A percentile compares a stretch with the other conserved stretches of the same genome.
phyloP scores from a whole-genome alignment of 768 basidiomycete genomes.

The Leccinum pellstonianum region DNA sequence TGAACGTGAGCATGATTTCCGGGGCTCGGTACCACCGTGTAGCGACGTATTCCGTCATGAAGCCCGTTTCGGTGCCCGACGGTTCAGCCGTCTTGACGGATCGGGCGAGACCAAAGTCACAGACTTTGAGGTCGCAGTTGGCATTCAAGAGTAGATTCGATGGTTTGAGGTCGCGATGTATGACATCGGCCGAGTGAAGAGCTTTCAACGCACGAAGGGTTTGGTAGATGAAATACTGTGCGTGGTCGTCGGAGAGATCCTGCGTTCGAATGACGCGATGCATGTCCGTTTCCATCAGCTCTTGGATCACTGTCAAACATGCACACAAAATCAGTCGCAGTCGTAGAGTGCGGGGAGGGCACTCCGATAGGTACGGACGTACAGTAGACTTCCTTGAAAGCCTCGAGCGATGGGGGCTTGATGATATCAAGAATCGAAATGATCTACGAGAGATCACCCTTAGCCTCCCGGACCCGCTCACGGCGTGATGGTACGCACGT shows the following conservation, averaged over 20 bases:
- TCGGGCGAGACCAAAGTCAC: constrained; percentile 95
- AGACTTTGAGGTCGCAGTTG: constrained; percentile 93
- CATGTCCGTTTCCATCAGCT: constrained; percentile 95
- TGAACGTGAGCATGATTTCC: constrained; percentile 99
- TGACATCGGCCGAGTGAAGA: constrained; percentile 93
- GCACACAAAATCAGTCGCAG: constrained; percentile 1
- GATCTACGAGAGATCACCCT: constrained; percentile 47
- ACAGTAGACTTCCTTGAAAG: constrained; percentile 85
- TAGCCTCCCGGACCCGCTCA: too few species aligned
- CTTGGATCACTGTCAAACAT: constrained; percentile 68
- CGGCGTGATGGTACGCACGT: constrained; percentile 43
- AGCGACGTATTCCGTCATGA: constrained; percentile 98
- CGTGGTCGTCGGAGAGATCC: constrained; percentile 93
- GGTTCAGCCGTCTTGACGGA: constrained; percentile 84
- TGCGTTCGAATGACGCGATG: constrained; percentile 96
- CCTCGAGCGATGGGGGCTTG: constrained; percentile 75
- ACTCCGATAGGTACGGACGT: constrained; percentile 27
- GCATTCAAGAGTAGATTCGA: constrained; percentile 97
- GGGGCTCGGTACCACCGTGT: constrained; percentile 99
- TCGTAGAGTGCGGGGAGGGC: not conserved
- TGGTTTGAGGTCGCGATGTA: constrained; percentile 95
- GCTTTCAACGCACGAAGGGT: constrained; percentile 95
- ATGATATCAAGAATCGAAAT: constrained; percentile 90
- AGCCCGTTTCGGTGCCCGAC: constrained; percentile 78
- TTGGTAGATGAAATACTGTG: constrained; percentile 92